Percentiles rank a stretch among this genome's conserved stretches.
Evolutionary conservation across 2,329 filamentous ascomycete genomes (phyloP).

Genomic region (Nothophaeocryptopus gaeumannii): DNA sequence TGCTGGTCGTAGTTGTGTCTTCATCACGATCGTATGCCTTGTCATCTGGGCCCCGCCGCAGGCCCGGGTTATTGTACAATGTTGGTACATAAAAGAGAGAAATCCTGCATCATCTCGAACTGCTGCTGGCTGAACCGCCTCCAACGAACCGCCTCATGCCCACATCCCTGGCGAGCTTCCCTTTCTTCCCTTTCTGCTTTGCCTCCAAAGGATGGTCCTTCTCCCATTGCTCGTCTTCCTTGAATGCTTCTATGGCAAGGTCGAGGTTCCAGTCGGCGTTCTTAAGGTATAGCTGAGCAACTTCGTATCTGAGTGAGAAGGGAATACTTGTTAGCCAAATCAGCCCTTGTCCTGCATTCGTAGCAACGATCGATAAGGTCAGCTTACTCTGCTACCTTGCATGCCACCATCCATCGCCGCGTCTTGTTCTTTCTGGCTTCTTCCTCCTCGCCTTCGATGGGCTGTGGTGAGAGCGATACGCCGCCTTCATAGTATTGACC

Average conservation of each 20-base stretch:
- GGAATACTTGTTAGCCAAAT: conserved; percentile 40
- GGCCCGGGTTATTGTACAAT: too few species aligned
- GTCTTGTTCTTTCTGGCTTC: conserved; percentile 68
- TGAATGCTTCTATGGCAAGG: conserved; percentile 60
- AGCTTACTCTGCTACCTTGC: conserved; percentile 71
- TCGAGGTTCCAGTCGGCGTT: conserved; percentile 66
- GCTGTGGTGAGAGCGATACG: conserved; percentile 65
- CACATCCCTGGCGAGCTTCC: conserved; percentile 31
- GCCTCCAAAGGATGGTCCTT: conserved; percentile 60
- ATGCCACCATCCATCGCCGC: conserved; percentile 73
- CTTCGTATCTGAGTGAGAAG: conserved; percentile 55
- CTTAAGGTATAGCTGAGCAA: conserved; percentile 72
- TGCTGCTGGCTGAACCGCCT: conserved; percentile 8
- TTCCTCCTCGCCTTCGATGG: conserved; percentile 72
- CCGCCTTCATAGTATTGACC: conserved; percentile 66
- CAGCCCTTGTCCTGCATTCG: conserved; percentile 10
- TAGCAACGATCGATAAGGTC: not conserved
- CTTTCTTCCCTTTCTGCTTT: conserved; percentile 47
- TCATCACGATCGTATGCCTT: too few species aligned
- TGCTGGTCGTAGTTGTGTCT: too few species aligned
- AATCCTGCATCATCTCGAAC: not conserved
- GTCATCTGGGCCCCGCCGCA: too few species aligned
- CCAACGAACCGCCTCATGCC: conserved; percentile 38
- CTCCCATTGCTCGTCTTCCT: conserved; percentile 75
- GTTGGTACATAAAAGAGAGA: too few species aligned